Conservation (phyloP, 2,329 filamentous ascomycete genomes). For the Cytospora mali region DNA sequence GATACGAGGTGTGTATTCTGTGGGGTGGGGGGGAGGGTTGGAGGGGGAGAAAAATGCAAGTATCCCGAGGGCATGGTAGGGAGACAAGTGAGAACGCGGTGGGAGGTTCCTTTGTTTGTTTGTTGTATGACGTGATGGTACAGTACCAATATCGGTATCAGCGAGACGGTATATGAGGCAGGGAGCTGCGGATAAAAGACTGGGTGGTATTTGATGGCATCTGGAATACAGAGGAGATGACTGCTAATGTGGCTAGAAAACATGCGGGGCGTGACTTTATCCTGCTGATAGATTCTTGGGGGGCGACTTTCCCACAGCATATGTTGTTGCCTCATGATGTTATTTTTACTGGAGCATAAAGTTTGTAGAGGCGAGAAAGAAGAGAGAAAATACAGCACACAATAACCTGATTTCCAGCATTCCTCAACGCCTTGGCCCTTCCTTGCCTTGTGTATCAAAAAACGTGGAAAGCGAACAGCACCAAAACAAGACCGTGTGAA, state of each 20-base stretch:
- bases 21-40: no score
- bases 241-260: slow-evolving; percentile 6
- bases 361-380: background rate
- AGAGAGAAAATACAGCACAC: background rate
- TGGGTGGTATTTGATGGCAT: background rate
- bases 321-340: background rate
- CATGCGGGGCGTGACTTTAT: slow-evolving; percentile 11
- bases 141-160: background rate
- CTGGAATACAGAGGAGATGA: background rate
- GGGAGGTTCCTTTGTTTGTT: background rate
- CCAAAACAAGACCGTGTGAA: background rate
- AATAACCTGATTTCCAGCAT: background rate
- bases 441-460: background rate
- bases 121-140: background rate
- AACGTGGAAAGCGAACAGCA: background rate
- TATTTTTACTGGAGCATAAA: background rate
- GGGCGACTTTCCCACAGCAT: background rate
- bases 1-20: background rate
- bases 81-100: background rate
- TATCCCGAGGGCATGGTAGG: background rate
- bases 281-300: slow-evolving; percentile 17
- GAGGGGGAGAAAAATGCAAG: no score
- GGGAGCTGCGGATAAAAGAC: background rate
- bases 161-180: background rate
- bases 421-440: background rate